These are phyloP conservation scores for Fusarium keratoplasticum DNA, from an alignment of 2,329 filamentous ascomycete species.

Conservation along the genomic window DNA sequence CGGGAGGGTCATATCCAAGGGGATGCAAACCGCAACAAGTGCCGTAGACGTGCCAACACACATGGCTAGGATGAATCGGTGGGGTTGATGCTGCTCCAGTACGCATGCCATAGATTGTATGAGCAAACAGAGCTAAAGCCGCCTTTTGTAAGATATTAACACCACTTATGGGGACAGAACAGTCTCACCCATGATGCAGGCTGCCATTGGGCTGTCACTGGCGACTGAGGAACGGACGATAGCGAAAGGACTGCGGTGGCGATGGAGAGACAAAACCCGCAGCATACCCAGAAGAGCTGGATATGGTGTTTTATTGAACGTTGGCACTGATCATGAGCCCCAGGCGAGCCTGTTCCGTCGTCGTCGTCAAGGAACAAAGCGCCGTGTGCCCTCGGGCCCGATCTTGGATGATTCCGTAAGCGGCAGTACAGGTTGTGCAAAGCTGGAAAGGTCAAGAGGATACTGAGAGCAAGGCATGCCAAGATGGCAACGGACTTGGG, in stretches of 20 bases:
- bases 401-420: not conserved
- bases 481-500: not conserved
- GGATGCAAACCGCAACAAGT: not conserved
- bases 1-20: not conserved
- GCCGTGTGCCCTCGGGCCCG: not conserved
- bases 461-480: not conserved
- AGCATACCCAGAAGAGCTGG: not conserved
- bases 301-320: not conserved
- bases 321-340: not conserved
- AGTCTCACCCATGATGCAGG: not conserved
- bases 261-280: not conserved
- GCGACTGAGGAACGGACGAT: not conserved
- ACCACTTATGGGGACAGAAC: not conserved
- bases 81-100: not conserved
- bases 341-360: not conserved
- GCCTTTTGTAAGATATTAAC: not conserved
- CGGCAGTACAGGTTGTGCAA: not conserved
- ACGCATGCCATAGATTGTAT: not conserved
- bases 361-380: not conserved
- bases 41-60: not conserved
- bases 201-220: not conserved
- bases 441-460: not conserved
- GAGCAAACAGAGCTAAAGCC: not conserved
- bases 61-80: not conserved
- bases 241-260: not conserved